Evolutionary conservation across 306 rosid genomes (phyloP), one percentile per base, ranked within the genome.

Genomic region (Biancaea sappan): DNA sequence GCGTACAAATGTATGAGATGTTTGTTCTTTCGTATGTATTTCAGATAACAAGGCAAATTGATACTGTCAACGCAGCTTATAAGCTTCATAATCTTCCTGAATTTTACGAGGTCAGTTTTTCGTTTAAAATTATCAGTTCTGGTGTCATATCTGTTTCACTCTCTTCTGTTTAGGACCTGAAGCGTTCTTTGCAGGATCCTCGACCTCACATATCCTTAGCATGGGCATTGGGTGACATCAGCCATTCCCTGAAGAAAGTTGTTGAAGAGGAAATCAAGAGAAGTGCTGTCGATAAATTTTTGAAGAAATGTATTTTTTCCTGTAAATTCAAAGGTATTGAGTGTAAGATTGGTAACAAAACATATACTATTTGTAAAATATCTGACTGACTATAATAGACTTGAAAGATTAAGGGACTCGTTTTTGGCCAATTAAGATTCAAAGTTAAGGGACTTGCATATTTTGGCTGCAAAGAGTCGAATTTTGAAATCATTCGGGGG

Each of bases 21-120:
- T 22, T 63, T 26, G 2, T 52, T 2, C 41, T 75, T 71, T 66
- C 73, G 70, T 21, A 74, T 71, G 54, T 60, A 14, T 80, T 91
- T 75, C 97, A 94, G 97, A 92, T 90, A 75, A 80, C 37, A 58
- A 88, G 77, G 80, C 97, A 88, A 84, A 90, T 94, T 85, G 87
- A 87, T 82, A 73, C 71, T 48, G 91, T 88, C 56, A 88, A 94
- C 78, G 87, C 87, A 58, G 80, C 88, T 81, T 94, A 91, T 81
- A 94, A 82, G 87, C 87, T 94, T 79, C 98, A 94, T 69, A 91
- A 86, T 80, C 97, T 94, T 77, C 97, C 96, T 24, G 95, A 91
- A 69, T 94, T 91, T 82, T 90, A 94, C 77, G 76, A 91, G 92
- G 97, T 88, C 47, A 54, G 89, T 52, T 75, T 41, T 60, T 28